Evolutionary conservation across 768 basidiomycete species (phyloP).

Genomic region (Pulveroboletus sp.): DNA sequence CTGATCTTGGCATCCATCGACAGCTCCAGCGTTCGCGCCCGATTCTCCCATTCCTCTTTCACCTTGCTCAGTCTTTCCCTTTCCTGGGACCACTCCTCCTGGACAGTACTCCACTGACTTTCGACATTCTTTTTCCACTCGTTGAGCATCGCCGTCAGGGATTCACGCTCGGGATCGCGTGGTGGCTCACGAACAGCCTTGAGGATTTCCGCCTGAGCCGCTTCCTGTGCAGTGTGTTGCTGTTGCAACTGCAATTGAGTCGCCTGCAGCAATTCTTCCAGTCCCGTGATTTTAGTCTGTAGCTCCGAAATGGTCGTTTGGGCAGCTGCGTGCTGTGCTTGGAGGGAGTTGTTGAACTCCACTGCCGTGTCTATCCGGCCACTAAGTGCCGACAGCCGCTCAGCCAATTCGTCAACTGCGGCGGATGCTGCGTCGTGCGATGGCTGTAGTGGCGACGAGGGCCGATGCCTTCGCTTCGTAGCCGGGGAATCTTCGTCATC

Average conservation of each 20-base stretch:
- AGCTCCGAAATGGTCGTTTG: conserved; percentile 69
- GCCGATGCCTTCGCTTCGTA: conserved; percentile 16
- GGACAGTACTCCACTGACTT: conserved; percentile 72
- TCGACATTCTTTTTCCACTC: conserved; percentile 82
- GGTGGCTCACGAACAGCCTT: conserved; percentile 34
- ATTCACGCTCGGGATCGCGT: conserved; percentile 42
- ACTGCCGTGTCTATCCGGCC: conserved; percentile 76
- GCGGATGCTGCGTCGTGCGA: conserved; percentile 27
- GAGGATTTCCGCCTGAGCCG: conserved; percentile 32
- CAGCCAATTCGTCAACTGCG: conserved; percentile 55
- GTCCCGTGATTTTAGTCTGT: conserved; percentile 61
- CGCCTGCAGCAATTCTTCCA: conserved; percentile 68
- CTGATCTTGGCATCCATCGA: conserved; percentile 47
- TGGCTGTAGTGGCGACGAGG: conserved; percentile 15
- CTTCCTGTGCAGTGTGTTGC: conserved; percentile 36
- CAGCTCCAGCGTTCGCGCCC: conserved; percentile 51
- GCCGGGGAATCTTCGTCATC: conserved; percentile 40
- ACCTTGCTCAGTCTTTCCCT: conserved; percentile 71
- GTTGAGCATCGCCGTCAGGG: conserved; percentile 51
- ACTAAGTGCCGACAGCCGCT: conserved; percentile 59
- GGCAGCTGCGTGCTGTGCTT: conserved; percentile 74
- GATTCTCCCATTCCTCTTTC: conserved; percentile 78
- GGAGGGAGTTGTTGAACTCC: conserved; percentile 67
- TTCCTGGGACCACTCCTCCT: conserved; percentile 82
- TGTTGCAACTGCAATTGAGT: conserved; percentile 41